A percentile compares a stretch with the other conserved stretches of the same genome.
phyloP scores from a whole-genome alignment of 169 alveolate genomes.

The Plasmodium malariae region DNA sequence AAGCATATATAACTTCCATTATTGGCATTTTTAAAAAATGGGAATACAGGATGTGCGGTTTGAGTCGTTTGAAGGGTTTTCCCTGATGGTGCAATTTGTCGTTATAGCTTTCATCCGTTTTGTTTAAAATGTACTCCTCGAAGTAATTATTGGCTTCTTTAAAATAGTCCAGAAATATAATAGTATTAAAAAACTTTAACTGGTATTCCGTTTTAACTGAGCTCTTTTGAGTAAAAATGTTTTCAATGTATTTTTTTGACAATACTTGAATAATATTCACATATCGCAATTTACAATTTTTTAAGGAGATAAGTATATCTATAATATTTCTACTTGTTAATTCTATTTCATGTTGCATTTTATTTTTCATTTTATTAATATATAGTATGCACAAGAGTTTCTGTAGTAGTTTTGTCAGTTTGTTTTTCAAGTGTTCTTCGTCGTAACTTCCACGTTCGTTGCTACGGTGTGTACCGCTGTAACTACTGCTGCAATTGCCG shows the following conservation, averaged over 20 bases:
- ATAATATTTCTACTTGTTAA: slow-evolving; percentile 24
- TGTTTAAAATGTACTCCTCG: not conserved
- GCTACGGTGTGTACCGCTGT: not conserved
- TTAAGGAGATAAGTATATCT: slow-evolving; percentile 34
- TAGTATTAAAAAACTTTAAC: slow-evolving; percentile 20
- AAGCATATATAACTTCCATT: not conserved
- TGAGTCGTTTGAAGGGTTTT: too few relatives aligned
- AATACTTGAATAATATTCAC: not conserved
- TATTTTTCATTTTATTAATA: slow-evolving; percentile 4
- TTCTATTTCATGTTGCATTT: not conserved
- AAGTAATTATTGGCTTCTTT: slow-evolving; percentile 21
- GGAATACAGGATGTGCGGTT: slow-evolving; percentile 6
- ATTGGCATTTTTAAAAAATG: slow-evolving; percentile 27
- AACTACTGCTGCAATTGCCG: not conserved
- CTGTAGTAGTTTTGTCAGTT: slow-evolving; percentile 8
- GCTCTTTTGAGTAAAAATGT: slow-evolving; percentile 5
- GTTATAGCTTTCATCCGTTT: not conserved
- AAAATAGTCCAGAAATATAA: slow-evolving; percentile 23
- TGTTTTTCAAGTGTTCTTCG: not conserved
- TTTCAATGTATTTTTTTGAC: slow-evolving; percentile 2
- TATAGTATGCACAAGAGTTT: slow-evolving; percentile 12
- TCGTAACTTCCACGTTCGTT: not conserved
- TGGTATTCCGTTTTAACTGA: slow-evolving; percentile 26
- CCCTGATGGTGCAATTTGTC: not conserved
- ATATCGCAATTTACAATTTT: slow-evolving; percentile 6